Conservation (phyloP, 2,329 filamentous ascomycete species). For the Ophidiomyces ophidiicola region DNA sequence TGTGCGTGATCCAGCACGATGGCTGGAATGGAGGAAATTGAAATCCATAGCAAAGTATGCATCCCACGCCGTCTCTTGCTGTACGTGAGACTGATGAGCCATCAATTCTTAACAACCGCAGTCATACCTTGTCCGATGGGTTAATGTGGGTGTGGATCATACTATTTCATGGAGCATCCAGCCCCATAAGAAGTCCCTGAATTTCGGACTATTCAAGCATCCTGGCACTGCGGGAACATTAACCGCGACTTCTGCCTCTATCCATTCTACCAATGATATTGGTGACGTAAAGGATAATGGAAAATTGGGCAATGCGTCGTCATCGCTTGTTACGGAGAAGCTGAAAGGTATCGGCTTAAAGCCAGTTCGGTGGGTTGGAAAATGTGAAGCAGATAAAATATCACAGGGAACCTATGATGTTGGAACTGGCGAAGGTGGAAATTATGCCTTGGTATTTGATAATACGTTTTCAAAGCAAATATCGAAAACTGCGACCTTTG, state of each 20-base stretch:
- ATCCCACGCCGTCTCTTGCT: background rate
- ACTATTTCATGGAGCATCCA: conserved; percentile 97
- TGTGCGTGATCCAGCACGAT: conserved; percentile 36
- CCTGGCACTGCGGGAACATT: conserved; percentile 54
- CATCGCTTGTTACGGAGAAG: conserved; percentile 56
- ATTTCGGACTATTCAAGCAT: conserved; percentile 97
- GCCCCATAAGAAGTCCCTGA: conserved; percentile 95
- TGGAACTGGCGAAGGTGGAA: conserved; percentile 60
- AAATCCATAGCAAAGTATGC: conserved; percentile 88
- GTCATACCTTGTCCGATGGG: conserved; percentile 98
- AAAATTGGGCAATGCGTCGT: conserved; percentile 42
- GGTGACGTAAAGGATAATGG: conserved; percentile 23
- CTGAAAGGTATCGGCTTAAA: conserved; percentile 50
- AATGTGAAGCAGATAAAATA: conserved; percentile 93
- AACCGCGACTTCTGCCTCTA: conserved; percentile 20
- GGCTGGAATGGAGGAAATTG: conserved; percentile 91
- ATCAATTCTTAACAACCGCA: conserved; percentile 28
- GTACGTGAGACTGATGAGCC: conserved; percentile 18
- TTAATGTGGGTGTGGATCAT: conserved; percentile 76
- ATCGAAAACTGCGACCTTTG: conserved; percentile 89
- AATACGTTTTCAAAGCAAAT: conserved; percentile 96
- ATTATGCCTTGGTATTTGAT: conserved; percentile 95
- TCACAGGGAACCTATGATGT: conserved; percentile 84
- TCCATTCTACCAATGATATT: conserved; percentile 27
- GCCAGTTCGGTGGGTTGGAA: conserved; percentile 67